Base-by-base conservation (phyloP, 768 basidiomycete species). In the Galerina marginata region DNA sequence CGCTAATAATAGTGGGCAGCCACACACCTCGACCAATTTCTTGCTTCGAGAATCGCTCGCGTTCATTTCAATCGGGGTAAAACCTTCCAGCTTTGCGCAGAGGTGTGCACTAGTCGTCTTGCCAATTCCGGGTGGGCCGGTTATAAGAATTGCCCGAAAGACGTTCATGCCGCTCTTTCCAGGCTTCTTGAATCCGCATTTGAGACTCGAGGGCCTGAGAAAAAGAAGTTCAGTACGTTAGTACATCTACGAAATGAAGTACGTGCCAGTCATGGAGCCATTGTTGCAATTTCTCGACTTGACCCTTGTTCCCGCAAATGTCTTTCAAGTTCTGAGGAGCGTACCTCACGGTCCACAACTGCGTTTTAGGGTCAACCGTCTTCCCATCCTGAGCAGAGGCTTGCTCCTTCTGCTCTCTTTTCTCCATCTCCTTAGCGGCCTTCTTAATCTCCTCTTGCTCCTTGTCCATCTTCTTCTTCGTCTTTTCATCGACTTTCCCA, bases 91-190 rank as follows among this genome's bases (percentile, higher is more conserved):
- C 69, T 92, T 91, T 2, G 96, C 96, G 65, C 91, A 90, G 29
- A 99, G 71, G 75, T 99, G 97, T 2, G 96, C 97, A 61, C 91
- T 90, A 1, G 95, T 97, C 3, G 97, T 99, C 79, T 99, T 99
- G 23, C 96, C 97, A 53, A 99, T 97, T 7, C 97, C 97, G 14
- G 97, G 97, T 1, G 96, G 87, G 0, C 97, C 97, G 1, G 93
- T 93, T 61, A 99, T 89, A 64, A 99, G 77, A 1, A 98, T 83
- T 4, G 94, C 95, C 23, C 95, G 89, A 73, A 83, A 96, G 6
- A 88, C 76, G 66, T 93, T 93, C 89, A 91, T 91, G 0, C 86
- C 93, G 60, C 85, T 87, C 76, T 96, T 96, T 0, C 97, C 97
- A 1, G 95, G 95, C 67, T 96, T 97, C 76, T 94, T 98, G 77